Base-by-base conservation (phyloP, 805 yeast species). In the Hyphopichia homilentoma region DNA sequence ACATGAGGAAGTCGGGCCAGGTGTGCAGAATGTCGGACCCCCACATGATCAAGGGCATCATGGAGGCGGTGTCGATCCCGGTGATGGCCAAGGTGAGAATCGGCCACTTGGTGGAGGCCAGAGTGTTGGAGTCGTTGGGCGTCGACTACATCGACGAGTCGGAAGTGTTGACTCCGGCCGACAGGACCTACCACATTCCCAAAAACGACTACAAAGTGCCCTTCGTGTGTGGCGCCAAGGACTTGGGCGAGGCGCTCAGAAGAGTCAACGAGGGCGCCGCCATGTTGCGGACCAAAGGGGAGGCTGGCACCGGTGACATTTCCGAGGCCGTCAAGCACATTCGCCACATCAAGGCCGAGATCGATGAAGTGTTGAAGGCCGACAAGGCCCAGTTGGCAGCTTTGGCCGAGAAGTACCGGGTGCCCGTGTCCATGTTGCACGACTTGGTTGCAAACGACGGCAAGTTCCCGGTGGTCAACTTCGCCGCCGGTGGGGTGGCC, bases 1-100 rank as follows among this genome's bases (percentile, higher is more conserved):
- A 84, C 53, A 84, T 84, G 75, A 74, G 93, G 50, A 79, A 75
- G 41, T 75, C 81, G 33, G 90, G 90, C 31, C 82, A 83, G 36
- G 93, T 84, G 30, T 84, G 90, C 38, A 73, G 94, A 48, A 84
- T 84, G 94, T 77, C 85, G 14, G 94, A 84, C 53, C 94, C 94
- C 2, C 65, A 79, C 45, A 77, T 84, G 84, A 81, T 84, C 58
- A 66, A 72, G 52, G 79, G 73, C 13, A 84, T 84, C 55, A 81
- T 81, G 85, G 75, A 66, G 3, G 73, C 81, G 11, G 84, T 79
- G 7, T 70, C 79, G 5, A 79, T 79, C 39, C 84, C 84, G 4
- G 90, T 84, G 32, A 84, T 84, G 93, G 94, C 94, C 36, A 84
- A 84, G 59, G 81, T 82, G 50, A 73, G 94, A 54, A 84, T 84